Conservation (phyloP, 331 rosid genomes). For the Telfairia occidentalis region DNA sequence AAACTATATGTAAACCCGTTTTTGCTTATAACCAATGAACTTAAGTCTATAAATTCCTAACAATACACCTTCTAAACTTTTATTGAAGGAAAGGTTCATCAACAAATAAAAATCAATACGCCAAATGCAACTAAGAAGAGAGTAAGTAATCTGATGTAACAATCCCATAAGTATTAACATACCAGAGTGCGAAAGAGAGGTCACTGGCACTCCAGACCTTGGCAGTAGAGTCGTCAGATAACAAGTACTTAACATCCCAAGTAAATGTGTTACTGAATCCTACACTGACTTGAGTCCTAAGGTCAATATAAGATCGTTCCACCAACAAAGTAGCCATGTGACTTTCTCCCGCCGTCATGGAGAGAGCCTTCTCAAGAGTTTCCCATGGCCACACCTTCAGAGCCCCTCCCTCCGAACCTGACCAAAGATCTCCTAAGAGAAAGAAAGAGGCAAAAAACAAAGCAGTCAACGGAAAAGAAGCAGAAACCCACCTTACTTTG, state of each 20-base stretch:
- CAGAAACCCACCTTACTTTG: not conserved
- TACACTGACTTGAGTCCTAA: slow-evolving; percentile 57
- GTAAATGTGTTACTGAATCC: slow-evolving; percentile 54
- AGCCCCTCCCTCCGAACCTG: slow-evolving; percentile 85
- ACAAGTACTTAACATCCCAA: slow-evolving; percentile 63
- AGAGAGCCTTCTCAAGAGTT: slow-evolving; percentile 61
- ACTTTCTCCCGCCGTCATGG: slow-evolving; percentile 48
- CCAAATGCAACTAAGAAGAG: not conserved
- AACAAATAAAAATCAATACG: too few species aligned
- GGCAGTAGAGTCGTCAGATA: slow-evolving; percentile 56
- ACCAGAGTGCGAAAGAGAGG: slow-evolving; percentile 80
- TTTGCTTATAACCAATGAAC: not conserved
- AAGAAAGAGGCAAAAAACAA: slow-evolving; percentile 1
- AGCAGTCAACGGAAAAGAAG: not conserved
- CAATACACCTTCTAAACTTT: not conserved
- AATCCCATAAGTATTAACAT: slow-evolving; percentile 16
- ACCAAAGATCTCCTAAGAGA: slow-evolving; percentile 83
- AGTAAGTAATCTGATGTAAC: not conserved
- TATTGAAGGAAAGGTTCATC: not conserved
- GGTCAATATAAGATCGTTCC: slow-evolving; percentile 91
- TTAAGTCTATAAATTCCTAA: not conserved
- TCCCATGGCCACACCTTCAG: slow-evolving; percentile 93
- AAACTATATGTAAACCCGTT: not conserved
- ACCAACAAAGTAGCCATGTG: slow-evolving; percentile 45
- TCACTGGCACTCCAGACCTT: slow-evolving; percentile 89